A percentile compares a stretch with the other conserved stretches of the same genome.
These are phyloP conservation scores for Ustilago xerochloae DNA, from an alignment of 1,284 basidiomycete genomes.

Conservation along the genomic window DNA sequence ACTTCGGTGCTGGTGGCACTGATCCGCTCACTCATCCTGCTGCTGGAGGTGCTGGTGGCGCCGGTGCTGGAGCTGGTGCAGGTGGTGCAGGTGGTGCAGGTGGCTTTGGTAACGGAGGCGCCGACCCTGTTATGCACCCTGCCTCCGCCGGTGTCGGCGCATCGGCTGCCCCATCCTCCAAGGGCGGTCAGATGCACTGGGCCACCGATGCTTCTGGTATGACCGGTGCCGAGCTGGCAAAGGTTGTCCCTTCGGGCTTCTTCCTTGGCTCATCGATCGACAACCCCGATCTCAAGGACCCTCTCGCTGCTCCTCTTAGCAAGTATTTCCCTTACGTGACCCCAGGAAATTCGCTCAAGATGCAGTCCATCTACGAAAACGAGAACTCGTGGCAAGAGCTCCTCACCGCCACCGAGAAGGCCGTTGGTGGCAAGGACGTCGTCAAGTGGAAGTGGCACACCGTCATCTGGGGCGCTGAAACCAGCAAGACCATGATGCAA, in stretches of 20 bases:
- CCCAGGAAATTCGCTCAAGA: conserved; percentile 39
- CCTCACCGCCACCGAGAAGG: conserved; percentile 18
- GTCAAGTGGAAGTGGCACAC: conserved; percentile 42
- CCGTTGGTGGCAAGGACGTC: not conserved
- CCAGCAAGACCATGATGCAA: conserved; percentile 34
- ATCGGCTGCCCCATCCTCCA: not conserved
- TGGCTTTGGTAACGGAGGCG: conserved; percentile 15
- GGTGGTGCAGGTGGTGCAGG: not conserved
- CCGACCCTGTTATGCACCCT: conserved; percentile 27
- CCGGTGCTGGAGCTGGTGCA: not conserved
- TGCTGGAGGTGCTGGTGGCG: not conserved
- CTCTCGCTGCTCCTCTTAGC: conserved; percentile 5
- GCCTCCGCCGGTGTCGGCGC: not conserved
- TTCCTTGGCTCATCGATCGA: conserved; percentile 33
- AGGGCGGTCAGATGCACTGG: conserved; percentile 35
- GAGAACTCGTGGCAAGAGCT: conserved; percentile 38
- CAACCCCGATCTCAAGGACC: conserved; percentile 40
- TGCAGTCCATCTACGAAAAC: conserved; percentile 29
- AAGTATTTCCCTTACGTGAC: conserved; percentile 31
- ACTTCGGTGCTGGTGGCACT: not conserved
- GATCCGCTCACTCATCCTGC: not conserved
- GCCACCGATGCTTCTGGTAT: conserved; percentile 37
- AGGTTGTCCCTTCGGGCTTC: conserved; percentile 28
- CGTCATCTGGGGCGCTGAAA: conserved; percentile 39
- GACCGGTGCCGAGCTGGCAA: conserved; percentile 28